A percentile compares a stretch with the other conserved stretches of the same genome.
Conservation (phyloP, 306 rosid species). For the Styphnolobium japonicum region DNA sequence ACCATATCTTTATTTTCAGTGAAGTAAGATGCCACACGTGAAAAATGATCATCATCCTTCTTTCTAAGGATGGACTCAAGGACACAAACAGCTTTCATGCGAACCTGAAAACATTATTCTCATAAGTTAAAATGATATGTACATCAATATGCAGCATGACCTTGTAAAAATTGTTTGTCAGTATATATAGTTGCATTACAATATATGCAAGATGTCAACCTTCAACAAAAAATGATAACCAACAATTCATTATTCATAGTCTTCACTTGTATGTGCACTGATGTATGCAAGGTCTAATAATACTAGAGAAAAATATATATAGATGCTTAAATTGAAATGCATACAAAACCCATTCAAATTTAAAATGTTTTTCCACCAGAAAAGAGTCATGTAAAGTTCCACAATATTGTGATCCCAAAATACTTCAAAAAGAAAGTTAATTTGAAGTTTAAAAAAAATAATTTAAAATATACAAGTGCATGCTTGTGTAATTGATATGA, state of each 20-base stretch:
- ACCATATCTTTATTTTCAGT: conserved; percentile 69
- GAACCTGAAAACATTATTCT: conserved; percentile 61
- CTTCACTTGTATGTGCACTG: neutral
- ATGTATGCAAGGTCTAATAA: neutral
- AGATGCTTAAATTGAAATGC: neutral
- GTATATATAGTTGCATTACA: neutral
- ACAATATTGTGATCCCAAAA: neutral
- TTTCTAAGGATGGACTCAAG: conserved; percentile 86
- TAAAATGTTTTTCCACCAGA: neutral
- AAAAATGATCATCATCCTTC: conserved; percentile 70
- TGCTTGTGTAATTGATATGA: neutral
- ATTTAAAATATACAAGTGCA: neutral
- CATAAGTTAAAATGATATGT: neutral
- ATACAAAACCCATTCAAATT: neutral
- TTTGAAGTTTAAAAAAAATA: neutral
- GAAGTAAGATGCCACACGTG: conserved; percentile 65
- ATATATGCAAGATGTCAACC: neutral
- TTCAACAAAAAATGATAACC: conserved; percentile 8
- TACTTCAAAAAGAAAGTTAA: neutral
- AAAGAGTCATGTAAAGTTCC: conserved; percentile 4
- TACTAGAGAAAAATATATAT: neutral
- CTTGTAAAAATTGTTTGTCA: neutral
- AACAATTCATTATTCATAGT: neutral
- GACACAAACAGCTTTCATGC: conserved; percentile 96
- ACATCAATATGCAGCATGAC: neutral